A percentile compares a stretch with the other conserved stretches of the same genome.
Evolutionary conservation across 106 monocot species (phyloP).

Genomic region (Dendrobium officinale): DNA sequence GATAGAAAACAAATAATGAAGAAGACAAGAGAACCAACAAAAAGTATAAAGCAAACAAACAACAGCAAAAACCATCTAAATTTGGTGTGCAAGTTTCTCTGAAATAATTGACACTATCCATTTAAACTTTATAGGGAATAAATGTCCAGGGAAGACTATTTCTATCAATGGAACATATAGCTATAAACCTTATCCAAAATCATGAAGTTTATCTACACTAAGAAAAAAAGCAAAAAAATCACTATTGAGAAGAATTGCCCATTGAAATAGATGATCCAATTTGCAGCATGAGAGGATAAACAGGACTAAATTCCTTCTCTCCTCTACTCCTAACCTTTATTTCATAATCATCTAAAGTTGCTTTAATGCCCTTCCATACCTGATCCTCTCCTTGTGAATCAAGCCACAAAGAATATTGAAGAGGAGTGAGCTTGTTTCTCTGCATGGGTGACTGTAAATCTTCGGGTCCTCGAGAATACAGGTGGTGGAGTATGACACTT

Average conservation of each 20-base stretch:
- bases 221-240: background rate
- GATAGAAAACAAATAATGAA: too few relatives aligned
- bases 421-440: conserved; percentile 67
- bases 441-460: conserved; percentile 81
- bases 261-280: conserved; percentile 42
- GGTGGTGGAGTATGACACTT: conserved; percentile 77
- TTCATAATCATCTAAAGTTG: conserved; percentile 79
- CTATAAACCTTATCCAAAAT: too few relatives aligned
- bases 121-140: too few relatives aligned
- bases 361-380: conserved; percentile 88
- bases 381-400: conserved; percentile 93
- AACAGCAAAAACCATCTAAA: background rate
- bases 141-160: too few relatives aligned
- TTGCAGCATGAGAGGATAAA: conserved; percentile 78
- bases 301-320: conserved; percentile 59
- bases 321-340: conserved; percentile 48
- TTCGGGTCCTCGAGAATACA: conserved; percentile 80
- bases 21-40: too few relatives aligned
- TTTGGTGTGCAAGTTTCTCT: background rate
- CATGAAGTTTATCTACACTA: background rate
- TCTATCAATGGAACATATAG: too few relatives aligned
- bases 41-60: too few relatives aligned
- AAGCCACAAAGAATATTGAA: conserved; percentile 90
- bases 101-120: background rate
- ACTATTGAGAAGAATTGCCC: background rate